A percentile compares a stretch with the other conserved stretches of the same genome.
Evolutionary conservation across 345 rosid genomes (phyloP).

Genomic region (Reutealis trisperma): DNA sequence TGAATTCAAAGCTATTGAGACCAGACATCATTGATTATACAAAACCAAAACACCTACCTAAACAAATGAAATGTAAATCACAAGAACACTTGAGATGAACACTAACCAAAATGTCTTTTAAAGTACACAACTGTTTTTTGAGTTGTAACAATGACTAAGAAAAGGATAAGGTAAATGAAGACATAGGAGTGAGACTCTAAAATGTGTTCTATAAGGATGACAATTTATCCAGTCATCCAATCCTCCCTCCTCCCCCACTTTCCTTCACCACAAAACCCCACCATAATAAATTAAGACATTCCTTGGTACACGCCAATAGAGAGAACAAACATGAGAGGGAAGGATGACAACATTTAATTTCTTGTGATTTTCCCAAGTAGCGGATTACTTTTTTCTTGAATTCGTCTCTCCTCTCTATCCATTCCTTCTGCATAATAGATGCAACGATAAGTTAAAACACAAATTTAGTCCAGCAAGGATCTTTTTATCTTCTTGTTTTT

Average conservation of each 20-base stretch:
- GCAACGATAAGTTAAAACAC: background rate
- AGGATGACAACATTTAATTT: slow-evolving; percentile 63
- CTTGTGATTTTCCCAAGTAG: slow-evolving; percentile 83
- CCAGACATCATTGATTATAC: too few species aligned
- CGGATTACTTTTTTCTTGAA: slow-evolving; percentile 87
- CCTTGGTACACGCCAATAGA: slow-evolving; percentile 4
- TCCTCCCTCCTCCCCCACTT: background rate
- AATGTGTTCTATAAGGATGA: slow-evolving; percentile 2
- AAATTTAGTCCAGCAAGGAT: background rate
- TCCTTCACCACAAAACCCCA: background rate
- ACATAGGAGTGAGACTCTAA: slow-evolving; percentile 9
- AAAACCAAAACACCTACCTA: background rate
- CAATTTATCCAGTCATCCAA: background rate
- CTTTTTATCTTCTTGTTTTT: background rate
- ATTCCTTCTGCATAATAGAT: slow-evolving; percentile 56
- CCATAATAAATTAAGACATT: slow-evolving; percentile 16
- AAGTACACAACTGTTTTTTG: background rate
- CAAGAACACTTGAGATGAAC: background rate
- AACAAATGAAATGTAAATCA: background rate
- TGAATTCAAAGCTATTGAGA: too few species aligned
- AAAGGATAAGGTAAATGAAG: slow-evolving; percentile 3
- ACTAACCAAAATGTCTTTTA: slow-evolving; percentile 7
- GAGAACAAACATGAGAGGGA: background rate
- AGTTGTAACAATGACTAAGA: slow-evolving; percentile 7
- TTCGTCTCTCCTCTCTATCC: slow-evolving; percentile 79